Percentiles rank a stretch among this genome's conserved stretches.
Evolutionary conservation across 2,329 filamentous ascomycete species (phyloP).

Genomic region (Cyphellophora attinorum): DNA sequence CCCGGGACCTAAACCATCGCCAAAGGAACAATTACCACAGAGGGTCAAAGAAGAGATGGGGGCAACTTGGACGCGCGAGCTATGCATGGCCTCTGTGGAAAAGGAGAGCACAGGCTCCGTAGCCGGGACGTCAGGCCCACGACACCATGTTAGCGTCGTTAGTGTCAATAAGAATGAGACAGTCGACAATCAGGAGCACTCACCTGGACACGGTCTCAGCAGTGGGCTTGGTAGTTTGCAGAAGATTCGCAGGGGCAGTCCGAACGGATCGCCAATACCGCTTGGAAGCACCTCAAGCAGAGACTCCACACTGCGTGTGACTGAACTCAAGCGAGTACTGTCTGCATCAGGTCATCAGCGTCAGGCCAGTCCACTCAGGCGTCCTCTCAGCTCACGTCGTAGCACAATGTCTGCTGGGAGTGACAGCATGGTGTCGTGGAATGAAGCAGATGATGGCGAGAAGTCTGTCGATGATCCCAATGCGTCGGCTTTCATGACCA

Average conservation of each 20-base stretch:
- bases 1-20: slow-evolving; percentile 20
- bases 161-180: slow-evolving; percentile 18
- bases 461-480: slow-evolving; percentile 11
- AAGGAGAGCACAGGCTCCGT: slow-evolving; percentile 62
- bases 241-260: slow-evolving; percentile 26
- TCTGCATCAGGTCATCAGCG: slow-evolving; percentile 28
- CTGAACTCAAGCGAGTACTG: slow-evolving; percentile 38
- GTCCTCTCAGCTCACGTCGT: slow-evolving; percentile 10
- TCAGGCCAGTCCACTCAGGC: slow-evolving; percentile 33
- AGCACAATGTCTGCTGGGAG: slow-evolving; percentile 28
- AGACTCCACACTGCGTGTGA: slow-evolving; percentile 37
- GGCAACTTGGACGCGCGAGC: slow-evolving; percentile 69
- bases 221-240: slow-evolving; percentile 21
- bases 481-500: slow-evolving; percentile 4
- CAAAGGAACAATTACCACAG: slow-evolving; percentile 51
- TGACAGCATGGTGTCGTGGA: slow-evolving; percentile 35
- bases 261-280: slow-evolving; percentile 23
- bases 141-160: slow-evolving; percentile 16
- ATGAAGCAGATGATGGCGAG: slow-evolving; percentile 15
- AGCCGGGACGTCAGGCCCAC: slow-evolving; percentile 34
- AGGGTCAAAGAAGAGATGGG: slow-evolving; percentile 67
- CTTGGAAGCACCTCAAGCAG: slow-evolving; percentile 25
- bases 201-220: slow-evolving; percentile 11
- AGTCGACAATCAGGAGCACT: slow-evolving; percentile 9
- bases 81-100: slow-evolving; percentile 58